A percentile compares a stretch with the other conserved stretches of the same genome.
Evolutionary conservation across 257 asterid genomes (phyloP).

Genomic region (Paulownia fortunei): DNA sequence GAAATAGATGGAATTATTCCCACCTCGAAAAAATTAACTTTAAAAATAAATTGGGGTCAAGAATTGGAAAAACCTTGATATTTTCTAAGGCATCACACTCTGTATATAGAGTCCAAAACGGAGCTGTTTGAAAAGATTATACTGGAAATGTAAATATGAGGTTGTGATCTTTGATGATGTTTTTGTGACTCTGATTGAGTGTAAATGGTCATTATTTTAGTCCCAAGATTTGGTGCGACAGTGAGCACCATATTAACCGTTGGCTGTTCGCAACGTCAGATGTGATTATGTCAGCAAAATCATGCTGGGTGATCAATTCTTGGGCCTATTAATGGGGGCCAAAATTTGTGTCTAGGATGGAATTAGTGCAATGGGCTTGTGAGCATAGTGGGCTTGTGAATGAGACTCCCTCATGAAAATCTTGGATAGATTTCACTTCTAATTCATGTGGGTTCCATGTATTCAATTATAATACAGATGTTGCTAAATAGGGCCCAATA

Average conservation of each 20-base stretch:
- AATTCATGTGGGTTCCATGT: neutral
- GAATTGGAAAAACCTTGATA: neutral
- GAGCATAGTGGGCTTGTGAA: neutral
- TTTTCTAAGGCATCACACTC: neutral
- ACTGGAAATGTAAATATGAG: conserved; percentile 32
- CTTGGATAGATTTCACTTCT: no score
- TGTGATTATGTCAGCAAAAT: neutral
- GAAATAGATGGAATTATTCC: conserved; percentile 33
- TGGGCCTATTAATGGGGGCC: neutral
- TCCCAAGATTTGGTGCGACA: conserved; percentile 35
- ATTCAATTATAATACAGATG: neutral
- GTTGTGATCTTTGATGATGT: conserved; percentile 20
- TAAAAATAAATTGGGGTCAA: neutral
- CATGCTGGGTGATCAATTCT: neutral
- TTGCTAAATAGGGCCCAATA: neutral
- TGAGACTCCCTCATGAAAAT: neutral
- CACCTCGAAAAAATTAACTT: conserved; percentile 26
- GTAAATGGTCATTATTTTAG: conserved; percentile 39
- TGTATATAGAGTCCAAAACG: neutral
- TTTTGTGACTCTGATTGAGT: conserved; percentile 18
- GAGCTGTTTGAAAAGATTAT: neutral
- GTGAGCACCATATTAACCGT: conserved; percentile 5
- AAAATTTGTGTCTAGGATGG: neutral
- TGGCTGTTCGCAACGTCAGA: neutral
- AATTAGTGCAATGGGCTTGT: no score